Base-by-base conservation (phyloP, 2,329 filamentous ascomycete species). In the Polychaeton citri region DNA sequence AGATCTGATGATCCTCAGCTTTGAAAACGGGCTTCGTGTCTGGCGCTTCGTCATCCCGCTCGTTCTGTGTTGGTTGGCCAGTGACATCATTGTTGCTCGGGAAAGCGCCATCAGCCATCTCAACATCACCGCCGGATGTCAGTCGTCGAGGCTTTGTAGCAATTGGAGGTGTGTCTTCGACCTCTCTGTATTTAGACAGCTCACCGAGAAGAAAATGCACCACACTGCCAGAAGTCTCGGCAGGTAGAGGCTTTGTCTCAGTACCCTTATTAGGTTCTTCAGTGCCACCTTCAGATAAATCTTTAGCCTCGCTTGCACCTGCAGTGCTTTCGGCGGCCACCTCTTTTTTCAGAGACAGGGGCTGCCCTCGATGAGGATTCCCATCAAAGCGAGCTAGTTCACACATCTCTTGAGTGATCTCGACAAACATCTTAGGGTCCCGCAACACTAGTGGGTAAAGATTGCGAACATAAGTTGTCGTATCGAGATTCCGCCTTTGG, bases 191-290 rank as follows among this genome's bases (percentile, higher is more conserved):
- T 34, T 84, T 87, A 38, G 95, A 69, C 32, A 98, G 66, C 57
- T 98, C 90, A 39, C 83, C 92, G 4, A 98, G 75, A 16, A 98
- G 68, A 59, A 94, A 98, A 52, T 96, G 85, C 39, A 98, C 79
- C 3, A 98, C 85, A 3, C 90, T 90, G 57, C 96, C 90, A 0
- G 88, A 85, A 43, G 90, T 86, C 57, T 95, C 87, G 5, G 95
- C 77, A 9, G 87, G 70, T 1, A 90, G 88, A 6, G 82, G 68
- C 60, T 92, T 95, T 28, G 75, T 61, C 41, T 95, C 86, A 1
- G 62, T 48, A 3, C 66, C 58, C 57, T 88, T 93, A 16, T 76
- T 72, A 18, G 75, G 70, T 46, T 73, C 74, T 45, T 77, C 74
- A 19, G 4, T 32, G 13, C 5, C 30, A 3, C 17, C 17, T 28